These are phyloP conservation scores for Hortiboletus flavorubellus DNA, from an alignment of 768 basidiomycete genomes.

Conservation along the genomic window DNA sequence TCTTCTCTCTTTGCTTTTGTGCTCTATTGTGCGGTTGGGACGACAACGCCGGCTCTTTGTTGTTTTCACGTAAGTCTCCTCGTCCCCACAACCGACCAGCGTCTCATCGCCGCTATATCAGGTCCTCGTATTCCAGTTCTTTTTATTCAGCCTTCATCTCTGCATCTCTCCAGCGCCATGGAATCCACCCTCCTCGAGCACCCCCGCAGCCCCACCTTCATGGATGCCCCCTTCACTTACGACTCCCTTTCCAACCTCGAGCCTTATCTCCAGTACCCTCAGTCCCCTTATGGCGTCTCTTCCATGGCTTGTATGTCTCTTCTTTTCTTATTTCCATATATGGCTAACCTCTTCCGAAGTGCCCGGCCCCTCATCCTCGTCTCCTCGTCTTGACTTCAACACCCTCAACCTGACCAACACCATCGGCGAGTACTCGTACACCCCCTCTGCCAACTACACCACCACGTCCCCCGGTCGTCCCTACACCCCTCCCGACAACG, in stretches of 20 bases:
- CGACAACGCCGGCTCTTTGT: conserved; percentile 29
- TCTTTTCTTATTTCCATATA: background rate
- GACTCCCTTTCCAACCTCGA: conserved; percentile 45
- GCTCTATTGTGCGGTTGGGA: conserved; percentile 35
- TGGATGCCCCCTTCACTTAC: conserved; percentile 46
- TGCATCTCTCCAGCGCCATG: conserved; percentile 40
- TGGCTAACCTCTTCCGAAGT: conserved; percentile 36
- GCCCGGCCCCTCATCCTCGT: conserved; percentile 47
- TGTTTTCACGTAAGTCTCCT: conserved; percentile 33
- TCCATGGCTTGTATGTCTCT: conserved; percentile 57
- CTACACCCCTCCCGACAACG: conserved; percentile 64
- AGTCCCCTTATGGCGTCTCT: conserved; percentile 57
- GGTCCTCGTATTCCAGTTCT: conserved; percentile 33
- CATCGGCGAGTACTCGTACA: conserved; percentile 58
- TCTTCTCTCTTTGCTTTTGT: conserved; percentile 25
- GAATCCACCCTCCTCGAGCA: conserved; percentile 51
- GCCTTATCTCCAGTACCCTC: conserved; percentile 68
- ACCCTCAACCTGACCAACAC: conserved; percentile 54
- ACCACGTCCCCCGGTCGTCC: conserved; percentile 53
- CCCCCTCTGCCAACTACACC: conserved; percentile 53
- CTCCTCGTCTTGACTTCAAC: conserved; percentile 63
- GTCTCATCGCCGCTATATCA: conserved; percentile 12
- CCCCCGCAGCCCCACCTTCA: conserved; percentile 49
- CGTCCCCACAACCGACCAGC: background rate
- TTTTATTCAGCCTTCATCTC: conserved; percentile 34